phyloP scores from a whole-genome alignment of 2,329 filamentous ascomycete genomes.

The Aulographum hederae region DNA sequence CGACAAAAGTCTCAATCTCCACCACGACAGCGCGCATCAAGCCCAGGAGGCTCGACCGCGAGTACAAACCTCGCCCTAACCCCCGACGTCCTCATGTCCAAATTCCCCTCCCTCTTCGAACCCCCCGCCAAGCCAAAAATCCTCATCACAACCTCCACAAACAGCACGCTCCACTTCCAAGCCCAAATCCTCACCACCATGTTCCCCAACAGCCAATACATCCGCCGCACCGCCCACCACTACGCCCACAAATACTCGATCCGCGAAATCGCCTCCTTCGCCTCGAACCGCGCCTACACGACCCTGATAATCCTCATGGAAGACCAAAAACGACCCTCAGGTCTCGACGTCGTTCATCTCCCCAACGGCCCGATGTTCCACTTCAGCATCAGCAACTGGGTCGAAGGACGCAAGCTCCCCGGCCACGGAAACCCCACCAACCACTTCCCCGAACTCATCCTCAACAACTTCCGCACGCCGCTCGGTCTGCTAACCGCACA shows the following conservation, averaged over 20 bases:
- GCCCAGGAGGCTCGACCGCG: constrained; percentile 22
- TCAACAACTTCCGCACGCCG: constrained; percentile 91
- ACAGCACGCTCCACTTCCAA: constrained; percentile 73
- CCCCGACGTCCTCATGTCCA: constrained; percentile 40
- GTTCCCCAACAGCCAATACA: constrained; percentile 67
- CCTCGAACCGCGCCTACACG: constrained; percentile 65
- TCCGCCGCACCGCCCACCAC: constrained; percentile 66
- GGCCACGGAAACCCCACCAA: constrained; percentile 82
- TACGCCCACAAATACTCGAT: constrained; percentile 85
- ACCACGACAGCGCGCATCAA: constrained; percentile 10
- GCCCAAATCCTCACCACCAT: constrained; percentile 60
- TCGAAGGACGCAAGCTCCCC: constrained; percentile 71
- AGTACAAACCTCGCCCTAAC: constrained; percentile 42
- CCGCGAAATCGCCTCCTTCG: constrained; percentile 76
- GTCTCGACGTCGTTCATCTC: constrained; percentile 68
- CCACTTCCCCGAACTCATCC: constrained; percentile 73
- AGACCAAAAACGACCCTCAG: constrained; percentile 69
- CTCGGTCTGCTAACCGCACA: constrained; percentile 70
- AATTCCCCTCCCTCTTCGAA: constrained; percentile 42
- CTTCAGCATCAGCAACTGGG: constrained; percentile 79
- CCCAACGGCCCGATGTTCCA: constrained; percentile 81
- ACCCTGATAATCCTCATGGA: constrained; percentile 74
- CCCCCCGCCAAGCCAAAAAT: constrained; percentile 53
- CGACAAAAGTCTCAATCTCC: constrained; percentile 6
- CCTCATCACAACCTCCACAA: constrained; percentile 77